phyloP scores from a whole-genome alignment of 2,329 filamentous ascomycete genomes.

The Ophiosphaerella herpotricha region DNA sequence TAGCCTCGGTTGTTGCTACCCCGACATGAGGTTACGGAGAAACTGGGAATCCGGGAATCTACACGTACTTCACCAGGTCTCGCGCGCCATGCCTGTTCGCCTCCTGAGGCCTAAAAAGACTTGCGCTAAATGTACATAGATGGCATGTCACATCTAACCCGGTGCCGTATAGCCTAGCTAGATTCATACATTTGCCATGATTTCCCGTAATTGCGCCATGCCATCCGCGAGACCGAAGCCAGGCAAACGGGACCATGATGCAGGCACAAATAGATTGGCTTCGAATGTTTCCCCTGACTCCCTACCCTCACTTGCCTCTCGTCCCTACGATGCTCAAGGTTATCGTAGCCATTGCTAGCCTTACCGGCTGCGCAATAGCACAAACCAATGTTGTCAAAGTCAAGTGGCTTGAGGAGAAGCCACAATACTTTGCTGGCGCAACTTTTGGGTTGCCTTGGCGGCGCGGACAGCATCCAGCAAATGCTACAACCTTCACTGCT shows the following conservation, averaged over 20 bases:
- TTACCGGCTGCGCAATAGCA: slow-evolving; percentile 18
- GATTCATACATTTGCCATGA: slow-evolving; percentile 9
- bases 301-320: slow-evolving; percentile 5
- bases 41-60: slow-evolving; percentile 2
- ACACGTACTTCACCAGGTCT: too few relatives aligned
- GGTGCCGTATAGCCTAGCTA: slow-evolving; percentile 10
- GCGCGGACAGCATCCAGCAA: slow-evolving; percentile 43
- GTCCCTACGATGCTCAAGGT: slow-evolving; percentile 17
- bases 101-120: slow-evolving; percentile 1
- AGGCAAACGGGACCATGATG: slow-evolving; percentile 2
- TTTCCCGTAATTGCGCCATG: slow-evolving; percentile 18
- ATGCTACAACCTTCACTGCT: slow-evolving; percentile 40
- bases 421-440: slow-evolving; percentile 36
- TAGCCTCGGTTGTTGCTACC: slow-evolving; percentile 10
- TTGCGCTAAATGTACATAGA: slow-evolving; percentile 10
- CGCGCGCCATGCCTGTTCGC: too few relatives aligned
- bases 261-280: slow-evolving; percentile 13
- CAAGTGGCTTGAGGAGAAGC: slow-evolving; percentile 37
- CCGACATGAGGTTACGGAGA: slow-evolving; percentile 15
- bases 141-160: slow-evolving; percentile 3
- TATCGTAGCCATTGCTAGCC: slow-evolving; percentile 18
- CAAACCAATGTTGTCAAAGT: slow-evolving; percentile 30
- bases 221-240: slow-evolving; percentile 12
- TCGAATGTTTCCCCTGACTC: slow-evolving; percentile 3
- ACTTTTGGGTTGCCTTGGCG: slow-evolving; percentile 50